phyloP scores from a whole-genome alignment of 176 grass and related monocot genomes.

The Oryza australiensis region DNA sequence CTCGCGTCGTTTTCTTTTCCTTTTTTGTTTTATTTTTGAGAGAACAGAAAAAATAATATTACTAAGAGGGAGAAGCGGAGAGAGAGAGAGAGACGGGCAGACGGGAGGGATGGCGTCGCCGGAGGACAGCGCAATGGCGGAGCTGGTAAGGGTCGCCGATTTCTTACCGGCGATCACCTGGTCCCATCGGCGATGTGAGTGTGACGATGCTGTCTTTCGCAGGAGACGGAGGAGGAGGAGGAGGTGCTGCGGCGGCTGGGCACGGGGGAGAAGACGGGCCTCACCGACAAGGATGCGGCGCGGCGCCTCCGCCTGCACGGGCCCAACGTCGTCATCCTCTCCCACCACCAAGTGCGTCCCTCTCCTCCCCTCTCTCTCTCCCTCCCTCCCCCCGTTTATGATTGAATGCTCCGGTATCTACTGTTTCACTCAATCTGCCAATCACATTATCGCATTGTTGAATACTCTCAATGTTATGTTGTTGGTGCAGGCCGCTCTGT shows the following conservation, averaged over 20 bases:
- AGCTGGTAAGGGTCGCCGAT: slow-evolving; percentile 9
- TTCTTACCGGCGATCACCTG: not conserved
- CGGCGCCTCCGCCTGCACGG: slow-evolving; percentile 36
- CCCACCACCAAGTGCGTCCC: slow-evolving; percentile 23
- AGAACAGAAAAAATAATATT: not conserved
- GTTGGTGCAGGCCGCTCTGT: no score
- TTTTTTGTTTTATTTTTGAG: not conserved
- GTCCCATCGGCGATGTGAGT: not conserved
- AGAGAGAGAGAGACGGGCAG: no score
- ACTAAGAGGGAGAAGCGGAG: not conserved
- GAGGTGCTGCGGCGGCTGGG: slow-evolving; percentile 45
- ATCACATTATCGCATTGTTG: not conserved
- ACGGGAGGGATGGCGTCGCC: slow-evolving; percentile 19
- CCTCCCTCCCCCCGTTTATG: not conserved
- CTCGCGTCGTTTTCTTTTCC: not conserved
- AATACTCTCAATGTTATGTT: no score
- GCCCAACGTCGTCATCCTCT: slow-evolving; percentile 26
- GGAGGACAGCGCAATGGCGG: slow-evolving; percentile 31
- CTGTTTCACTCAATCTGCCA: not conserved
- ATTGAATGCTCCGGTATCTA: not conserved
- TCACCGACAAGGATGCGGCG: slow-evolving; percentile 26
- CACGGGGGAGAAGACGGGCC: slow-evolving; percentile 18
- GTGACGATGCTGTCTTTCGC: not conserved
- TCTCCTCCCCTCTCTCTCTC: not conserved
- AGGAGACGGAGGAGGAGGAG: slow-evolving; percentile 37